phyloP scores from a whole-genome alignment of 2,329 filamentous ascomycete genomes.

The Diaporthe batatas region DNA sequence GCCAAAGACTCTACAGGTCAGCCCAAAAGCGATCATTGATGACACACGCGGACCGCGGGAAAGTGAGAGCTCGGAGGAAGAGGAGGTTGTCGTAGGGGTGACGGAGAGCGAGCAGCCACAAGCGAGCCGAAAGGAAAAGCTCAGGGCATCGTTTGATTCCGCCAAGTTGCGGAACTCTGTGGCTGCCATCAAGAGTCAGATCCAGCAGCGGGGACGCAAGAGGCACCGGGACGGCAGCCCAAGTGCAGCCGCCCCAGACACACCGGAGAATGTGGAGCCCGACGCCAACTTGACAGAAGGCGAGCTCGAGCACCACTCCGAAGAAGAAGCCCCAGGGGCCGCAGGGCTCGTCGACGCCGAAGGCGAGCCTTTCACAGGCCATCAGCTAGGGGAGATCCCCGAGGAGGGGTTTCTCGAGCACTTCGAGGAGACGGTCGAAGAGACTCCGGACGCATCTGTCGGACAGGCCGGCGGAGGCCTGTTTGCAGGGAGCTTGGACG shows the following conservation, averaged over 20 bases:
- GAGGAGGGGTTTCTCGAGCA: constrained; percentile 37
- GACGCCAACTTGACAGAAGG: background rate
- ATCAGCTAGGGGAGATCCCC: constrained; percentile 20
- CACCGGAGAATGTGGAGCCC: constrained; percentile 10
- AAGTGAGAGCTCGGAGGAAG: background rate
- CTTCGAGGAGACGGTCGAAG: constrained; percentile 21
- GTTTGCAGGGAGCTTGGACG: constrained; percentile 66
- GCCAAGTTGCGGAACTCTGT: constrained; percentile 19
- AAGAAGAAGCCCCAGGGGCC: constrained; percentile 14
- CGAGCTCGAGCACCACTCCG: constrained; percentile 24
- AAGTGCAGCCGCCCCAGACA: background rate
- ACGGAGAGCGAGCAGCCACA: background rate
- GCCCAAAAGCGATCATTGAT: constrained; percentile 29
- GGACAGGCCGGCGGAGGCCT: constrained; percentile 66
- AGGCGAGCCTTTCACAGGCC: constrained; percentile 9
- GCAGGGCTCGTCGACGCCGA: constrained; percentile 10
- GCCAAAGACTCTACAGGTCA: constrained; percentile 26
- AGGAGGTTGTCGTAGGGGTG: background rate
- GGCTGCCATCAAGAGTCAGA: constrained; percentile 12
- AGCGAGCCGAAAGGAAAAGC: background rate
- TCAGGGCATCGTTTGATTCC: constrained; percentile 8
- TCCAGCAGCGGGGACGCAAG: constrained; percentile 19
- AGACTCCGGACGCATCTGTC: constrained; percentile 52
- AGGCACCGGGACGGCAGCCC: constrained; percentile 15
- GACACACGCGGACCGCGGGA: background rate